These are phyloP conservation scores for Acanthamoeba quina DNA, from an alignment of 208 protist genomes.

Conservation along the genomic window DNA sequence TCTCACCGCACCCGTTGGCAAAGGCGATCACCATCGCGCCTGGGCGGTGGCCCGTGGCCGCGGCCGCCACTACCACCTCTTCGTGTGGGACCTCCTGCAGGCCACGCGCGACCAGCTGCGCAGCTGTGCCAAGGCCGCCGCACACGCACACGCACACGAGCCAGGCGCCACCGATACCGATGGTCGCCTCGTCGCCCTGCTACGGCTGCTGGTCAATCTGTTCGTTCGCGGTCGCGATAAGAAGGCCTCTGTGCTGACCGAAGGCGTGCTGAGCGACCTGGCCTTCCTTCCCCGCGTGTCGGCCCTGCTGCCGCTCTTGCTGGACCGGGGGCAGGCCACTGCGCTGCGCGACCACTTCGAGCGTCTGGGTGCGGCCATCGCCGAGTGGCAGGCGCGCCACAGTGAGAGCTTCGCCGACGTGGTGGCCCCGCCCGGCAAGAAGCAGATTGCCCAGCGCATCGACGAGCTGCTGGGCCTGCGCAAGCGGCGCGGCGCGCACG, in stretches of 20 bases:
- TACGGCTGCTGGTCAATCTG: background rate
- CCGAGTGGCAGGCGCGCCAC: conserved; percentile 21
- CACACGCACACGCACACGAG: background rate
- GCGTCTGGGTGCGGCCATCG: background rate
- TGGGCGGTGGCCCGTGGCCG: background rate
- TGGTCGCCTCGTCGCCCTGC: background rate
- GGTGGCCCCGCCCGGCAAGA: background rate
- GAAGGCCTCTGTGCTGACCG: background rate
- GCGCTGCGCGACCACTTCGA: background rate
- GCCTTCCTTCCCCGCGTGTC: background rate
- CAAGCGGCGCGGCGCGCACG: background rate
- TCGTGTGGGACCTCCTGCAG: conserved; percentile 11
- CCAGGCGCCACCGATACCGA: background rate
- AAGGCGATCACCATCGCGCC: background rate
- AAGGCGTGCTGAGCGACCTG: background rate
- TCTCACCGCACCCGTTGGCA: background rate
- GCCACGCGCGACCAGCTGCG: background rate
- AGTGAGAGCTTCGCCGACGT: background rate
- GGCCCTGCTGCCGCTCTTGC: background rate
- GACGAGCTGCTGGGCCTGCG: conserved; percentile 40
- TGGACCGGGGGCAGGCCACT: background rate
- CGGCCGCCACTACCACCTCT: background rate
- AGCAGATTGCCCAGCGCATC: background rate
- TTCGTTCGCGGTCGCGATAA: background rate
- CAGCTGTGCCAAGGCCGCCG: background rate